Percentiles rank a stretch among this genome's conserved stretches.
Evolutionary conservation across 176 grass and related monocot species (phyloP).

Genomic region (Juncus inflexus): DNA sequence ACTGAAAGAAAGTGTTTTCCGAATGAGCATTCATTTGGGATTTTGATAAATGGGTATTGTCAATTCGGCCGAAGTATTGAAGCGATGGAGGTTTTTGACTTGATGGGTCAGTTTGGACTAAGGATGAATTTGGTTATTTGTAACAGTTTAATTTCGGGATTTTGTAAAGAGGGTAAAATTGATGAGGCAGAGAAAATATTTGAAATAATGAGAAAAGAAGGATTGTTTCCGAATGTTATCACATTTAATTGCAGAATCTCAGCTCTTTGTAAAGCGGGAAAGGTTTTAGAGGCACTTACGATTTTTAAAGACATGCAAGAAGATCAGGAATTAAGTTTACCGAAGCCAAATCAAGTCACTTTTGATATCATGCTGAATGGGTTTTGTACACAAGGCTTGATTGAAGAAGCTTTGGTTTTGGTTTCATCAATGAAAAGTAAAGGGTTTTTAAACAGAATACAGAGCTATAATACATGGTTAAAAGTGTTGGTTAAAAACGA

Average conservation of each 20-base stretch:
- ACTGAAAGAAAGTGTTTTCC: slow-evolving; percentile 26
- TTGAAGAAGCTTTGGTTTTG: slow-evolving; percentile 69
- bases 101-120: slow-evolving; percentile 40
- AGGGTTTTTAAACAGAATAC: slow-evolving; percentile 56
- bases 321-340: slow-evolving; percentile 54
- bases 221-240: slow-evolving; percentile 63
- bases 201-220: slow-evolving; percentile 56
- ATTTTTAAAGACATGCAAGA: slow-evolving; percentile 95
- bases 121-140: slow-evolving; percentile 63
- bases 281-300: slow-evolving; percentile 66
- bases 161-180: slow-evolving; percentile 65
- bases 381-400: slow-evolving; percentile 67
- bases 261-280: slow-evolving; percentile 64
- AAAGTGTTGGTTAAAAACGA: slow-evolving; percentile 64
- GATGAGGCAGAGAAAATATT: slow-evolving; percentile 75
- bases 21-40: slow-evolving; percentile 79
- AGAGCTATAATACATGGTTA: slow-evolving; percentile 92
- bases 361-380: slow-evolving; percentile 76
- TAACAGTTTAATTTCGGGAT: slow-evolving; percentile 75
- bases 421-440: slow-evolving; percentile 69
- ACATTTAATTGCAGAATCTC: slow-evolving; percentile 94
- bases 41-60: slow-evolving; percentile 70
- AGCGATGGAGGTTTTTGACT: slow-evolving; percentile 49
- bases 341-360: slow-evolving; percentile 74
- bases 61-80: slow-evolving; percentile 28